Evolutionary conservation across 192 early-diverging fungal genomes (phyloP), one percentile per base, ranked within the genome.

Genomic region (Mortierella alpina): DNA sequence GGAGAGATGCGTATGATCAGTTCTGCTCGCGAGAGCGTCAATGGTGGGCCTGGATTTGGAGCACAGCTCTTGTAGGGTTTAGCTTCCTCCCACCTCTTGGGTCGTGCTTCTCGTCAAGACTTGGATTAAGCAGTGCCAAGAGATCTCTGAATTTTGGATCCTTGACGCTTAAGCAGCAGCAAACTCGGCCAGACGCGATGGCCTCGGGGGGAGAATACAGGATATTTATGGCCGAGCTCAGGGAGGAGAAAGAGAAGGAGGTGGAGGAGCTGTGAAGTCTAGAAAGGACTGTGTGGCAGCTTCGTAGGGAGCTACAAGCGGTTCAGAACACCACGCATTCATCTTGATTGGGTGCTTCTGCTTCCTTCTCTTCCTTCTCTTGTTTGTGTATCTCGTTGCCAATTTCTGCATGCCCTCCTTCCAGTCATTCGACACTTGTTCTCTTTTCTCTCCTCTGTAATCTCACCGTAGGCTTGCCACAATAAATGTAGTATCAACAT

Each of bases 191-290:
- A n/a, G 5, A 6, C 13, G 70, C 62, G 13, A 39, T 49, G 7
- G 5, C 63, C 2, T 60, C 72, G n/a, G 50, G 57, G 7, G 42
- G 84, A 62, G 89, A 90, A 53, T 90, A 88, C 53, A 65, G 89
- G 51, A 77, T 77, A 15, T 82, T 88, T 59, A 85, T 88, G 69
- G 70, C 63, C 17, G 86, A 88, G 31, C 54, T 86, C 41, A 83
- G 83, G 62, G 58, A 66, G 11, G 89, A 90, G 39, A 88, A 90
- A 23, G 82, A 86, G 46, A 75, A 82, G 40, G 89, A 87, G 57
- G 74, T 70, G 0, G 81, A 84, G 18, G 89, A 90, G 72, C 79
- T 82, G 41, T 68, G 84, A 41, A 70, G 77, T 4, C 54, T 88
- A 7, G 89, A 90, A 46, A 67, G 61, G 7, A 65, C 62, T 7